Percentiles rank a stretch among this genome's conserved stretches.
These are phyloP conservation scores for Polyplosphaeria fusca DNA, from an alignment of 495 filamentous ascomycete genomes.

Conservation along the genomic window DNA sequence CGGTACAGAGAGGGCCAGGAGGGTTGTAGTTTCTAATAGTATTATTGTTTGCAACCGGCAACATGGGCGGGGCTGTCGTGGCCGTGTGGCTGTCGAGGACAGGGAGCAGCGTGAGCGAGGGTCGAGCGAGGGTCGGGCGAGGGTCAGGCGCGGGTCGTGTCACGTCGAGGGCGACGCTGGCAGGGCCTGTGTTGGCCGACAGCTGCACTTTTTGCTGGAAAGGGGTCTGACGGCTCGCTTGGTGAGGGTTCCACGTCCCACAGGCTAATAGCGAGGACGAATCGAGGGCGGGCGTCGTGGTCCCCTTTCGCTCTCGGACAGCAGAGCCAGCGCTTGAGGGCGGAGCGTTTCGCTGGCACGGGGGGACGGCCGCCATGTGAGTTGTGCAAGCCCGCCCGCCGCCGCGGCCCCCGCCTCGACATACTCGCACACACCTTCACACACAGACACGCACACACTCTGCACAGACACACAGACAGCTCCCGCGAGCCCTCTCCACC, in stretches of 20 bases:
- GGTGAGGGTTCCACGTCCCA: background rate
- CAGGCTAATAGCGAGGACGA: background rate
- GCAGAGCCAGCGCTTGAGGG: too few species aligned
- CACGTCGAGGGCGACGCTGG: background rate
- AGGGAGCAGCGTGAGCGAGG: background rate
- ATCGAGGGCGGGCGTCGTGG: background rate
- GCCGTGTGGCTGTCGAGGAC: background rate
- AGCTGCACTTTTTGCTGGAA: constrained; percentile 3
- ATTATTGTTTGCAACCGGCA: background rate
- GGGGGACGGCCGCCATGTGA: too few species aligned
- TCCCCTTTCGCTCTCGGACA: too few species aligned
- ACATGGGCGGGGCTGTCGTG: background rate
- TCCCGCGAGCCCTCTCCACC: background rate
- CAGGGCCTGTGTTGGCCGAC: background rate
- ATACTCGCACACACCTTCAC: too few species aligned
- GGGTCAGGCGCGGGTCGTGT: background rate
- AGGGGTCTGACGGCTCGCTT: constrained; percentile 10
- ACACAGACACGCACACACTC: too few species aligned
- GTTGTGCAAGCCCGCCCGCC: too few species aligned
- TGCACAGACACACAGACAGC: too few species aligned
- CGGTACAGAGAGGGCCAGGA: constrained; percentile 5
- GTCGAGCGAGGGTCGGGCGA: background rate
- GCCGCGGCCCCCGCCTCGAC: too few species aligned
- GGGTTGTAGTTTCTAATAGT: background rate
- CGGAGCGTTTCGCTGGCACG: too few species aligned